Percentiles rank a stretch among this genome's conserved stretches.
phyloP scores from a whole-genome alignment of 1,284 basidiomycete species.

The Porodaedalea pini region DNA sequence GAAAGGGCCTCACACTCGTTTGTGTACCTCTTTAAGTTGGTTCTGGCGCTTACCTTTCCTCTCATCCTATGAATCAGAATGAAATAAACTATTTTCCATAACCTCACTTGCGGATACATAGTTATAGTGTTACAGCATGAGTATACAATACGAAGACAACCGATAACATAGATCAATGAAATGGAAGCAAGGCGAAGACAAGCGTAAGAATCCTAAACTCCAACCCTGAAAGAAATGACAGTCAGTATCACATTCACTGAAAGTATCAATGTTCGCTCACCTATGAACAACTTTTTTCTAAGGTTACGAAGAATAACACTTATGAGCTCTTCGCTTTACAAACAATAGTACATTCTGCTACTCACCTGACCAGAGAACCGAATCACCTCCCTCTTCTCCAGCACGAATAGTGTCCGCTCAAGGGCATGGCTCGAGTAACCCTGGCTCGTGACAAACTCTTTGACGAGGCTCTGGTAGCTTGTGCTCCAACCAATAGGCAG shows the following conservation, averaged over 20 bases:
- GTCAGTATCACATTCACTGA: not conserved
- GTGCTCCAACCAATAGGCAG: slow-evolving; percentile 97
- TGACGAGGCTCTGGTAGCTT: slow-evolving; percentile 90
- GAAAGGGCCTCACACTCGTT: too few species aligned
- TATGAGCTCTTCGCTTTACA: slow-evolving; percentile 9
- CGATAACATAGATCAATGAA: not conserved
- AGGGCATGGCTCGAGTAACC: slow-evolving; percentile 90
- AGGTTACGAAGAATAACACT: slow-evolving; percentile 16
- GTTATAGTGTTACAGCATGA: too few species aligned
- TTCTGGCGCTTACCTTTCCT: not conserved
- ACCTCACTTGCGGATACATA: not conserved
- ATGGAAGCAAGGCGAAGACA: not conserved
- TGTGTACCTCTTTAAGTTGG: too few species aligned
- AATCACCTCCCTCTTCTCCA: slow-evolving; percentile 95
- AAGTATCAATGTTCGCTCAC: slow-evolving; percentile 13
- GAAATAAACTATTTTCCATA: too few species aligned
- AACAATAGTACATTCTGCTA: not conserved
- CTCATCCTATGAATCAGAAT: too few species aligned
- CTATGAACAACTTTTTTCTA: slow-evolving; percentile 57
- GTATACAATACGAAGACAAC: too few species aligned
- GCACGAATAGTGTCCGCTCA: slow-evolving; percentile 85
- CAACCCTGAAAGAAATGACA: not conserved
- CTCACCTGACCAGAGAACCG: slow-evolving; percentile 77
- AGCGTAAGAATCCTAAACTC: not conserved
- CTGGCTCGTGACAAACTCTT: slow-evolving; percentile 93